Evolutionary conservation across 2,329 filamentous ascomycete genomes (phyloP).

Genomic region (Onygenales sp.): DNA sequence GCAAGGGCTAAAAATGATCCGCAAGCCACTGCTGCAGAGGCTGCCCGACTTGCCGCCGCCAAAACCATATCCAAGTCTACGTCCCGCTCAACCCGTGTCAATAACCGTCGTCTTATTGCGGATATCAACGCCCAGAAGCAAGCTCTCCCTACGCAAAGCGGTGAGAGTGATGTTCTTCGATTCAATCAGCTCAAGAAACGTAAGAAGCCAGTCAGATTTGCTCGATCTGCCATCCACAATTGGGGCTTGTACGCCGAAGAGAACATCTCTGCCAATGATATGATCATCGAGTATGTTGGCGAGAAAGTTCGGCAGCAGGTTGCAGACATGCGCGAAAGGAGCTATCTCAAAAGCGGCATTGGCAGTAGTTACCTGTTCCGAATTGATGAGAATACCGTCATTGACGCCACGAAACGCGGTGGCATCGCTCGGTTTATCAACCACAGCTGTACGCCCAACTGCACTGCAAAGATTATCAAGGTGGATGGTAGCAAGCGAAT

Average conservation of each 20-base stretch:
- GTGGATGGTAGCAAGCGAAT: slow-evolving; percentile 97
- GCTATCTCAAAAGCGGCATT: slow-evolving; percentile 91
- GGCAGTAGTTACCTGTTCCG: slow-evolving; percentile 96
- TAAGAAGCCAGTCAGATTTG: slow-evolving; percentile 98
- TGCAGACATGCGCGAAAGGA: slow-evolving; percentile 86
- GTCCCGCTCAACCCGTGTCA: slow-evolving; percentile 86
- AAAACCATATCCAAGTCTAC: slow-evolving; percentile 79
- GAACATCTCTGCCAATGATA: slow-evolving; percentile 92
- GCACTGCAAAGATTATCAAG: slow-evolving; percentile 98
- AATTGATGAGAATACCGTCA: slow-evolving; percentile 94
- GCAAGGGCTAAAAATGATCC: slow-evolving; percentile 56
- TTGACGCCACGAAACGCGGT: slow-evolving; percentile 96
- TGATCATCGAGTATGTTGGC: slow-evolving; percentile 99
- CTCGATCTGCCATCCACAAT: slow-evolving; percentile 94
- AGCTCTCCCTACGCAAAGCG: slow-evolving; percentile 55
- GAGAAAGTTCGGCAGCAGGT: slow-evolving; percentile 96
- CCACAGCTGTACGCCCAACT: slow-evolving; percentile 93
- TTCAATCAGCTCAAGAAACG: slow-evolving; percentile 99
- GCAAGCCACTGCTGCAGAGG: slow-evolving; percentile 57
- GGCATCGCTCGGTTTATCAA: slow-evolving; percentile 99
- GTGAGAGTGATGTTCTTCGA: slow-evolving; percentile 80
- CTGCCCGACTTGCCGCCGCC: slow-evolving; percentile 64
- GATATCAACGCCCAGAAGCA: slow-evolving; percentile 95
- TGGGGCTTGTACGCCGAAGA: slow-evolving; percentile 98
- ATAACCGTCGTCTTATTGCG: slow-evolving; percentile 87